phyloP scores from a whole-genome alignment of 805 yeast genomes.

The Clavispora phyllophila region DNA sequence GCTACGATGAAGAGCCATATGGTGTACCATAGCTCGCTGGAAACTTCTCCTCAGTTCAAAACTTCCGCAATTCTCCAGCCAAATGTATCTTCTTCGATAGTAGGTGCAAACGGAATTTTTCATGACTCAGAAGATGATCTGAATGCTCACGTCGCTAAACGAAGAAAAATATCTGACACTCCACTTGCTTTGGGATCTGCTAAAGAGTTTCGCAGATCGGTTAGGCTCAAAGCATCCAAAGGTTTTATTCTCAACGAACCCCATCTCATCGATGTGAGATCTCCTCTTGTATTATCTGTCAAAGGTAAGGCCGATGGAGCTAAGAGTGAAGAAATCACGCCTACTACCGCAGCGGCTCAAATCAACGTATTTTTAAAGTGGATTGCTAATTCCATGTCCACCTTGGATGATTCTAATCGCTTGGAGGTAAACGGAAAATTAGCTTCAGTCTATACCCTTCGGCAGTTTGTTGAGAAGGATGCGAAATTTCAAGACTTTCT shows the following conservation, averaged over 20 bases:
- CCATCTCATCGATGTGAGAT: conserved; percentile 39
- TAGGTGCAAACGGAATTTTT: not conserved
- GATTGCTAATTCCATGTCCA: conserved; percentile 12
- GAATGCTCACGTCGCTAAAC: conserved; percentile 1
- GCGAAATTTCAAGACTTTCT: conserved; percentile 34
- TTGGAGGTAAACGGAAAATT: conserved; percentile 22
- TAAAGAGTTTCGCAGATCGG: conserved; percentile 40
- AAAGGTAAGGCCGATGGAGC: not conserved
- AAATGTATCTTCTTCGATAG: too few species aligned
- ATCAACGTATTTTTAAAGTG: conserved; percentile 13
- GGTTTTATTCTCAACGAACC: conserved; percentile 52
- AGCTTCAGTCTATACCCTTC: conserved; percentile 49
- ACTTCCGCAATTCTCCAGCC: too few species aligned
- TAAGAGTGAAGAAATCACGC: not conserved
- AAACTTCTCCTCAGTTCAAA: not conserved
- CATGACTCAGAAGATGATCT: not conserved
- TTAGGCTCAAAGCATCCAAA: conserved; percentile 41
- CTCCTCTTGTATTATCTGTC: conserved; percentile 10
- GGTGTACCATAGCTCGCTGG: not conserved
- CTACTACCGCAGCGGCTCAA: conserved; percentile 11
- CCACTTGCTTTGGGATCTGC: conserved; percentile 46
- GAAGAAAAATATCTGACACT: conserved; percentile 5
- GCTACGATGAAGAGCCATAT: not conserved
- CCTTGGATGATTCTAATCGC: conserved; percentile 12
- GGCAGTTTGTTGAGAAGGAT: conserved; percentile 57